Percentiles rank a stretch among this genome's conserved stretches.
These are phyloP conservation scores for Zymoseptoria brevis DNA, from an alignment of 2,329 filamentous ascomycete species.

Conservation along the genomic window DNA sequence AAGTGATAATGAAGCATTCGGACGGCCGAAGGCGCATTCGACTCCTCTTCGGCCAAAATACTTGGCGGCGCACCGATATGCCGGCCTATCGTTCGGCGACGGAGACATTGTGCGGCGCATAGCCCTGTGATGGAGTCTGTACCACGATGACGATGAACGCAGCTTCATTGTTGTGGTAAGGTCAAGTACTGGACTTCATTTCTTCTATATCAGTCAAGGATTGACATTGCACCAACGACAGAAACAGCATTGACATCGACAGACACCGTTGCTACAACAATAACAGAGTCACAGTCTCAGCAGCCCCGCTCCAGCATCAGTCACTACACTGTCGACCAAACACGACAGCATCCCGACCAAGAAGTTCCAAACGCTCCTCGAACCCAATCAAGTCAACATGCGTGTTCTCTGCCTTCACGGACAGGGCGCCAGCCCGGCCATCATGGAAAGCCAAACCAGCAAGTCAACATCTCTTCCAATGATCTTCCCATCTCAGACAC, in stretches of 20 bases:
- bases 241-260: not conserved
- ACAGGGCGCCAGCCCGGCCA: conserved; percentile 1
- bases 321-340: too few species aligned
- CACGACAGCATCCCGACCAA: too few species aligned
- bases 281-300: too few species aligned
- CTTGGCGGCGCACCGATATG: not conserved
- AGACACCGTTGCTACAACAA: not conserved
- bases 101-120: not conserved
- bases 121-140: not conserved
- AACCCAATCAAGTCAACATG: not conserved
- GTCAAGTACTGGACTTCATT: not conserved
- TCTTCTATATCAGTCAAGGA: not conserved
- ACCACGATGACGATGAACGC: not conserved
- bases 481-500: too few species aligned
- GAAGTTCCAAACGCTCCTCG: not conserved
- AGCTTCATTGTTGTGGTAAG: not conserved
- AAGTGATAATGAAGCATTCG: not conserved
- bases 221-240: not conserved
- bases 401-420: conserved; percentile 7
- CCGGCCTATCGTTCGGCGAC: not conserved
- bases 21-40: not conserved
- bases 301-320: too few species aligned
- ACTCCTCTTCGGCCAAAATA: not conserved
- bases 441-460: not conserved
- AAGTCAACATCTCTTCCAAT: not conserved